phyloP scores from a whole-genome alignment of 306 rosid species.

The Ormosia emarginata region DNA sequence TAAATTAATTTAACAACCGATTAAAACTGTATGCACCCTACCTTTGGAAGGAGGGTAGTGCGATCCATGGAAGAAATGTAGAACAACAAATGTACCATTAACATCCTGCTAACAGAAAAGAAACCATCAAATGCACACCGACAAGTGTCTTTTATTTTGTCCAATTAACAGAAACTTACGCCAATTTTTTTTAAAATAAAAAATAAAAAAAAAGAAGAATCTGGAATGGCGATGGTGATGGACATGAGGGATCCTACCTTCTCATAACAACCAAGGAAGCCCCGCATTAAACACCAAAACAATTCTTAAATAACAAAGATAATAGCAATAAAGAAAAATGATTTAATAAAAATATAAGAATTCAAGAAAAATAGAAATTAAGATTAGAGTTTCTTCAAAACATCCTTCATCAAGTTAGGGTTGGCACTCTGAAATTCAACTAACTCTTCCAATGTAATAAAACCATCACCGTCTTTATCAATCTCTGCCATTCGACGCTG shows the following conservation, averaged over 20 bases:
- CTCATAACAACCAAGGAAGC: background rate
- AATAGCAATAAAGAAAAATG: background rate
- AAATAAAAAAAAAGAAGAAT: background rate
- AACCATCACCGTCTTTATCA: slow-evolving; percentile 62
- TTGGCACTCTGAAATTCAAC: slow-evolving; percentile 40
- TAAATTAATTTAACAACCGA: too few relatives aligned
- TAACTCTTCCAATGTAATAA: slow-evolving; percentile 52
- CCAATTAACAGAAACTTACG: background rate
- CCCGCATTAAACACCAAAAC: background rate
- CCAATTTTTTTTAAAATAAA: background rate
- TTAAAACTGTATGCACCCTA: too few relatives aligned
- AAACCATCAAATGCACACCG: background rate
- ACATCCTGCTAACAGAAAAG: background rate
- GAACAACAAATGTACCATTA: too few relatives aligned
- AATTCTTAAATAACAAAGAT: background rate
- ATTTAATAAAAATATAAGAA: background rate
- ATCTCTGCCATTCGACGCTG: slow-evolving; percentile 52
- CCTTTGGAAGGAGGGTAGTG: too few relatives aligned
- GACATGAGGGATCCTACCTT: background rate
- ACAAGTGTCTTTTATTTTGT: too few relatives aligned
- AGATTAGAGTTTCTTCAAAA: slow-evolving; percentile 41
- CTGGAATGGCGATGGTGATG: background rate
- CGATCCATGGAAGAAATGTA: too few relatives aligned
- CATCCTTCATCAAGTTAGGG: slow-evolving; percentile 52
- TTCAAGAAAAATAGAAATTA: background rate